phyloP scores from a whole-genome alignment of 2,329 filamentous ascomycete species.

The Ophiostoma ulmi region DNA sequence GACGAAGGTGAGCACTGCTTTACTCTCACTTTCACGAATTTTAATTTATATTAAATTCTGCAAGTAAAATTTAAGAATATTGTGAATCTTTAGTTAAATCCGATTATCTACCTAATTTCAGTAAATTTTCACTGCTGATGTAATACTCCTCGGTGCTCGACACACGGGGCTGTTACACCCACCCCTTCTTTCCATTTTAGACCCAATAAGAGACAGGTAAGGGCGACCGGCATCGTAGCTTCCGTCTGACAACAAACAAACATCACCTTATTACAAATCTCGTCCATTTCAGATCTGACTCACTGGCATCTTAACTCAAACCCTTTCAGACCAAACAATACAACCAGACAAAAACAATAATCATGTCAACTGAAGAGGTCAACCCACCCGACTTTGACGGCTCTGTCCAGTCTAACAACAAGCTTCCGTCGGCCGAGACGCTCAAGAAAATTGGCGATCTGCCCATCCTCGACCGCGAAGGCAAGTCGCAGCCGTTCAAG shows the following conservation, averaged over 20 bases:
- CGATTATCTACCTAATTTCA: too few species aligned
- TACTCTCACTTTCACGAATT: background rate
- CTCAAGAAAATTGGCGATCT: conserved; percentile 51
- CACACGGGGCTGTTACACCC: background rate
- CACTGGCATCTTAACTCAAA: too few species aligned
- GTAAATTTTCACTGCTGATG: background rate
- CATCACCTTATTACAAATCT: background rate
- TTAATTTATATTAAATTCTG: background rate
- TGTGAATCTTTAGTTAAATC: too few species aligned
- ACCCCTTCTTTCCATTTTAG: background rate
- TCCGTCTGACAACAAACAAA: background rate
- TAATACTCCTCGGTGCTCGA: background rate
- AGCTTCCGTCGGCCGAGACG: conserved; percentile 46
- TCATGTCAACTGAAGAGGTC: conserved; percentile 23
- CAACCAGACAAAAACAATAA: background rate
- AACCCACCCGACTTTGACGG: conserved; percentile 49
- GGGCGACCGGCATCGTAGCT: background rate
- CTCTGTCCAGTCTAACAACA: conserved; percentile 51
- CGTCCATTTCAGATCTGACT: background rate
- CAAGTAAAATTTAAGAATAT: background rate
- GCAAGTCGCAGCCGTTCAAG: conserved; percentile 57
- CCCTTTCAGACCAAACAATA: too few species aligned
- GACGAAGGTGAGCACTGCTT: background rate
- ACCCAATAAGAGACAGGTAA: background rate
- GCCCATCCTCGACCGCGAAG: conserved; percentile 56